Base-by-base conservation (phyloP, 139 green algal species). In the Pleodorina starrii region DNA sequence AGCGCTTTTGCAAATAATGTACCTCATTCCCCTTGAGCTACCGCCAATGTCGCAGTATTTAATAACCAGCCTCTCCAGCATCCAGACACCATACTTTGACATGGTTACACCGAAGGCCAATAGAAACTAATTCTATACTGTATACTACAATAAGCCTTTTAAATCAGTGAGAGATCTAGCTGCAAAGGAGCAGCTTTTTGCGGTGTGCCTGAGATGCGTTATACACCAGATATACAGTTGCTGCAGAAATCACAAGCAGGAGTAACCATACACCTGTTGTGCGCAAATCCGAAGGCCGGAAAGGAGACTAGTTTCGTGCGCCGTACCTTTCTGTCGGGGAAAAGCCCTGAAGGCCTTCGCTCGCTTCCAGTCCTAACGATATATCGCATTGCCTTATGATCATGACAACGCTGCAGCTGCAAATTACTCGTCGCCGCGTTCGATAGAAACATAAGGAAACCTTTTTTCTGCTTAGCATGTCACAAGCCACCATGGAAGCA, bases 61-160 rank as follows among this genome's bases (percentile, higher is more conserved):
- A 10, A 93, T 54, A 0, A 93, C n/a, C 42, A 93, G 46, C 12
- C 29, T 76, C 63, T 91, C 86, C 9, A 93, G 80, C 86, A 91
- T 91, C 80, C 57, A 88, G 3, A 84, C 48, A 23, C 90, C 90
- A 76, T 93, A 93, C 44, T 93, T 93, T 0, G 90, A 81, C 90
- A 92, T 93, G 14, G 29, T 21, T 66, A 21, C n/a, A n/a, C n/a
- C n/a, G n/a, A n/a, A n/a, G n/a, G n/a, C n/a, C n/a, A n/a, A n/a
- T n/a, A n/a, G n/a, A n/a, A n/a, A n/a, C n/a, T n/a, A n/a, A n/a
- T n/a, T n/a, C n/a, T n/a, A n/a, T n/a, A n/a, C n/a, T n/a, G n/a
- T n/a, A n/a, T n/a, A n/a, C n/a, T n/a, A n/a, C n/a, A n/a, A n/a
- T n/a, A n/a, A n/a, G n/a, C n/a, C n/a, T n/a, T n/a, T n/a, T n/a